Evolutionary conservation across 2,329 filamentous ascomycete genomes (phyloP), one percentile per base, ranked within the genome.

Genomic region (Ascomycota sp.): DNA sequence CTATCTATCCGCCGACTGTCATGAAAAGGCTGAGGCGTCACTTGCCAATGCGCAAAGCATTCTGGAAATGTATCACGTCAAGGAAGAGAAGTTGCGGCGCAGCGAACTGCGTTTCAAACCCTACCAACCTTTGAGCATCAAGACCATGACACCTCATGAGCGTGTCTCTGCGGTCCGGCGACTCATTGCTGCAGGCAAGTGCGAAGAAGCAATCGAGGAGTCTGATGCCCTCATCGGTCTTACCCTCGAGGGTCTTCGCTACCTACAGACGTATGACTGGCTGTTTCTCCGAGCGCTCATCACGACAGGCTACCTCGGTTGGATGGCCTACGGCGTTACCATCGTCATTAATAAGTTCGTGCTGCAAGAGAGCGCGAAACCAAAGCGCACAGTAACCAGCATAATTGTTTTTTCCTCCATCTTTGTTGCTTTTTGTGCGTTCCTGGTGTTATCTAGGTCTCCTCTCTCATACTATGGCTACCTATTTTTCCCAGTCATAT

Each of bases 181-280:
- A 8, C 54, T 82, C 7, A 86, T 95, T 31, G 58, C 69, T 10
- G 53, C 55, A 8, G 72, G 67, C 7, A 60, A 67, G 27, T 73
- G 74, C 38, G 72, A 86, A 33, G 68, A 80, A 40, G 81, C 86
- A 2, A 93, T 95, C 40, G 60, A 70, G 33, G 68, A 79, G 42
- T 82, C 80, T 2, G 72, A 77, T 25, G 67, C 72, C 20, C 61
- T 98, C 10, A 78, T 95, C 35, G 66, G 76, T 34, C 56, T 80
- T 30, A 76, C 72, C 2, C 63, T 98, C 1, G 68, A 82, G 36
- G 89, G 89, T 7, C 58, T 98, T 35, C 70, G 89, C 30, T 98
- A 98, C 48, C 64, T 98, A 19, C 89, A 98, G 52, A 98, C 85
- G 0, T 98, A 98, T 44, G 89, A 98, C 55, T 98, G 89, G 89